Conservation (phyloP, 2,329 filamentous ascomycete genomes). For the Penicillium polonicum region DNA sequence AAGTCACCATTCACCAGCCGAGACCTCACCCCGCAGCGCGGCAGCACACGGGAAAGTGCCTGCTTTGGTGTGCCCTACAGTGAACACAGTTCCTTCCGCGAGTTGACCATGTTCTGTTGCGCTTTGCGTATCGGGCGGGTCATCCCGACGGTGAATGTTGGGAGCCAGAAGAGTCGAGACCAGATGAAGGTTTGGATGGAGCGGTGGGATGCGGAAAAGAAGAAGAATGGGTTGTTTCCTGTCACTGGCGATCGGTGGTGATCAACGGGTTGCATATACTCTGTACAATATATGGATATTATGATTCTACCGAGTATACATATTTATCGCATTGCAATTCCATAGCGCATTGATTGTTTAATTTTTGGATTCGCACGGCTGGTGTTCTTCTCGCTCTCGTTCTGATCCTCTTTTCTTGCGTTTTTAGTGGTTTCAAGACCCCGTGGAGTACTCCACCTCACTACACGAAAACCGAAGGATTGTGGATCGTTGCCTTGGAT, state of each 20-base stretch:
- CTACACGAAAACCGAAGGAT: neutral
- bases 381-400: neutral
- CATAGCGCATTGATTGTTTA: neutral
- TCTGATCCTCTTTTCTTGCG: neutral
- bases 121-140: slow-evolving; percentile 81
- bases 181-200: slow-evolving; percentile 67
- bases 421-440: neutral
- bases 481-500: neutral
- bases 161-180: slow-evolving; percentile 61
- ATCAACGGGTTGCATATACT: neutral
- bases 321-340: neutral
- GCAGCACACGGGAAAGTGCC: slow-evolving; percentile 75
- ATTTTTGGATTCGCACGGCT: neutral
- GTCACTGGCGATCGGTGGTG: slow-evolving; percentile 39
- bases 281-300: neutral
- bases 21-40: slow-evolving; percentile 77
- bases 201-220: slow-evolving; percentile 61
- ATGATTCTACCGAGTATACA: neutral
- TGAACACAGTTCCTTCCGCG: slow-evolving; percentile 92
- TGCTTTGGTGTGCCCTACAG: slow-evolving; percentile 95
- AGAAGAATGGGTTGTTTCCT: slow-evolving; percentile 60
- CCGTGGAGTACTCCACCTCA: neutral
- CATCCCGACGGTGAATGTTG: slow-evolving; percentile 91
- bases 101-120: slow-evolving; percentile 91
- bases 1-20: slow-evolving; percentile 67